phyloP scores from a whole-genome alignment of 441 rosid species.

The Aquilaria agallochum region DNA sequence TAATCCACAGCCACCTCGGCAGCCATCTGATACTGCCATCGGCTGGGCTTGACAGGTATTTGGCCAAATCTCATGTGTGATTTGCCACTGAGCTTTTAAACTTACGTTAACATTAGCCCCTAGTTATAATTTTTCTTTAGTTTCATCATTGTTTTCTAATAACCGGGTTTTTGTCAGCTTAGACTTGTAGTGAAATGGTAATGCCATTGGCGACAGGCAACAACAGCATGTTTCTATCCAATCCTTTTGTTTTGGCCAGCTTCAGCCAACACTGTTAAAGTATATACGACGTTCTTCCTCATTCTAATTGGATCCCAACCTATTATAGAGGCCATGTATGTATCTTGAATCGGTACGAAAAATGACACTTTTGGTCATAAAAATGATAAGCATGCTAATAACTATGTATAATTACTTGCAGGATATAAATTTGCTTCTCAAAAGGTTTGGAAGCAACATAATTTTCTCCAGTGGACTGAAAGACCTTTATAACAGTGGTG shows the following conservation, averaged over 20 bases:
- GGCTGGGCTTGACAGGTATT: constrained; percentile 61
- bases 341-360: not conserved
- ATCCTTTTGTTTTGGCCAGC: constrained; percentile 38
- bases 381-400: not conserved
- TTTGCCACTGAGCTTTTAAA: no score
- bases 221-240: constrained; percentile 54
- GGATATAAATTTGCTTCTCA: constrained; percentile 59
- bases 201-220: constrained; percentile 45
- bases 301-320: constrained; percentile 72
- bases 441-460: constrained; percentile 24
- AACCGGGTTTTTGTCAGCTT: no score
- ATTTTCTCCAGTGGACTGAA: no score
- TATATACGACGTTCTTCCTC: constrained; percentile 51
- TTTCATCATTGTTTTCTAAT: no score
- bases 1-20: constrained; percentile 5
- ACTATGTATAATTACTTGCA: constrained; percentile 17
- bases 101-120: no score
- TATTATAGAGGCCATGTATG: constrained; percentile 70
- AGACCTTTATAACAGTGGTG: no score
- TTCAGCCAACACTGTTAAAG: constrained; percentile 28
- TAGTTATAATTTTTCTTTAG: no score
- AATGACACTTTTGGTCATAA: not conserved
- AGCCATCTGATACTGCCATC: constrained; percentile 1
- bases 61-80: not conserved
- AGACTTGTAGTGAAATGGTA: constrained; percentile 61